These are phyloP conservation scores for Starmerella sp. DNA, from an alignment of 805 yeast genomes.

Conservation along the genomic window DNA sequence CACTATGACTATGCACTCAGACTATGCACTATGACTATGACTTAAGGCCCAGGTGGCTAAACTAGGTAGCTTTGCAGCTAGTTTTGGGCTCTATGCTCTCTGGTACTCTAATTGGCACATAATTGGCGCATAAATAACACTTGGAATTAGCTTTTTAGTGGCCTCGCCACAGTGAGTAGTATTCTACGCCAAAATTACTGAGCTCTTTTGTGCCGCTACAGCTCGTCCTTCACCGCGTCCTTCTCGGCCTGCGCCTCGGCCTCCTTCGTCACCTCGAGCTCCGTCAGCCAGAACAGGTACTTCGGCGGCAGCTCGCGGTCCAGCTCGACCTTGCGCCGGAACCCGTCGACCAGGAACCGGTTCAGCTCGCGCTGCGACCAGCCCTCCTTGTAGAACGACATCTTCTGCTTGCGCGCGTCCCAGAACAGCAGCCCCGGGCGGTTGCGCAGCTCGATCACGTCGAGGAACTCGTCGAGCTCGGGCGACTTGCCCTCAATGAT, in stretches of 20 bases:
- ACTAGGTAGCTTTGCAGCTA: too few species aligned
- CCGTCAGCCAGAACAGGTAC: slow-evolving; percentile 19
- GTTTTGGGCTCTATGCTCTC: too few species aligned
- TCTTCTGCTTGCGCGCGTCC: slow-evolving; percentile 12
- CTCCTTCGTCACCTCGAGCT: slow-evolving; percentile 17
- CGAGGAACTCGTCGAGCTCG: slow-evolving; percentile 13
- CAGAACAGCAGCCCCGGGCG: slow-evolving; percentile 18
- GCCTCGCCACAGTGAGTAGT: too few species aligned
- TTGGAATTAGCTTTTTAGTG: too few species aligned
- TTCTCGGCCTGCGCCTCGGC: slow-evolving; percentile 8
- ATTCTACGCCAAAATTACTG: too few species aligned
- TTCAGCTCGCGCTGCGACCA: slow-evolving; percentile 10
- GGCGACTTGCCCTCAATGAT: slow-evolving; percentile 11
- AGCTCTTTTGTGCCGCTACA: not conserved
- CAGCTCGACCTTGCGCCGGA: slow-evolving; percentile 9
- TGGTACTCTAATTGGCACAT: too few species aligned
- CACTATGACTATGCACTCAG: too few species aligned
- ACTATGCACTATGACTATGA: too few species aligned
- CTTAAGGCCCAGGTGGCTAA: too few species aligned
- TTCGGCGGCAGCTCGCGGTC: slow-evolving; percentile 13
- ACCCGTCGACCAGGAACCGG: slow-evolving; percentile 5
- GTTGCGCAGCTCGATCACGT: slow-evolving; percentile 13
- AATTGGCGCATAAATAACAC: too few species aligned
- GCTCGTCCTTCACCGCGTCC: slow-evolving; percentile 12
- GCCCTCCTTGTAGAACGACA: slow-evolving; percentile 5